Base-by-base conservation (phyloP, 768 basidiomycete genomes). In the Tricholoma sp. region DNA sequence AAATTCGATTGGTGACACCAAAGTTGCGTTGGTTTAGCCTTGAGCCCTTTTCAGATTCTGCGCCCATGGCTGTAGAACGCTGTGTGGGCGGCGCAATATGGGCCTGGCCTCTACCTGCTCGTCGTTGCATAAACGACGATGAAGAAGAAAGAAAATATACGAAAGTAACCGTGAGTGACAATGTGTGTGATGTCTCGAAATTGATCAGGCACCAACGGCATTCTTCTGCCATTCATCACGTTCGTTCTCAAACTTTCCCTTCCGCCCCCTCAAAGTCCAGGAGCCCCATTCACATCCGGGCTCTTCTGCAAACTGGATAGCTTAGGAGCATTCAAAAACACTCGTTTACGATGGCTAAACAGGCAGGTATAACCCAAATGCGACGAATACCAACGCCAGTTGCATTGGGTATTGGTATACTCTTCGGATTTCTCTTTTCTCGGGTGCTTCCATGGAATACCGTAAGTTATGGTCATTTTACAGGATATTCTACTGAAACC, bases 1-100 rank as follows among this genome's bases (percentile, higher is more conserved):
- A 89, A 69, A 90, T 84, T 59, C 86, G 82, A 69, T 83, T 83
- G 3, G 83, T 82, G 63, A 88, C 78, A 62, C 83, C 84, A 58
- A 89, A 70, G 50, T 69, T 80, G 61, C 85, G 83, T 64, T 81
- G 79, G 63, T 72, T 74, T 60, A 83, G 74, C 57, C 80, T 79
- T 4, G 84, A 77, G n/a, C 67, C 68, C 47, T 81, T 80, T 52
- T 86, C 79, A 27, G 75, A 71, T 63, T 77, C 74, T 50, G 74
- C 68, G 62, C 74, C 76, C 80, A 83, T 82, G 32, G 68, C 69
- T n/a, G 72, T 69, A 19, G 76, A 72, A 32, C 67, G 63, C 32
- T 57, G 76, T 67, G 58, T 76, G 70, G 70, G 78, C 67, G 60
- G 77, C 71, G 71, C 73, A 47, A 88, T 89, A 64, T 80, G 79